Evolutionary conservation across 148 eudicot species (phyloP), one percentile per base, ranked within the genome.

Genomic region (Amaranthus cruentus): DNA sequence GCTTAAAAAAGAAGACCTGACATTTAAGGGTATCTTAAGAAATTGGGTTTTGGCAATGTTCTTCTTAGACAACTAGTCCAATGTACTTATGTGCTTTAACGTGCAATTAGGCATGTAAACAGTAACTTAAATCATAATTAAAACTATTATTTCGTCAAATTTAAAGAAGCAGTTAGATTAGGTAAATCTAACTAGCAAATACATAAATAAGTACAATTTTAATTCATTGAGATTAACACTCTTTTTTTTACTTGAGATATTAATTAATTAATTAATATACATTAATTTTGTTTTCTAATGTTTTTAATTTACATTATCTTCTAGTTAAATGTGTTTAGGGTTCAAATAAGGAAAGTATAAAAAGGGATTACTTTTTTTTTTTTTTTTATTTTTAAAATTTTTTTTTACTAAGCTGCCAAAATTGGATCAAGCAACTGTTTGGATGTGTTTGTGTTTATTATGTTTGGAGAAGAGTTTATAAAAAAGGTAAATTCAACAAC

Each of bases 391-490:
- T 28, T 0, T 0, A 28, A 18, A 18, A 18, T 18, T 28, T 28
- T 28, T 28, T 28, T 28, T 28, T 28, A 28, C 38, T 28, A 3
- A 6, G 59, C 55, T 47, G 65, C 66, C 1, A 71, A 58, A 71
- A 46, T 62, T 57, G 48, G 14, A 6, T 10, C 21, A 61, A 50
- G 67, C 44, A 38, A 65, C 13, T 56, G 54, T 62, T 62, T 44
- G 6, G 69, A 62, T 62, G 7, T 72, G 56, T 47, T 60, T 59
- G 75, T 72, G 75, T 59, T 43, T 60, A 72, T 72, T 72, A 72
- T 59, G 66, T 60, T 62, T 47, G 65, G 65, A 47, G 38, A 71
- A 71, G 65, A 47, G 43, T 28, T 46, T 7, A 38, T n/a, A 9
- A 57, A 69, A 55, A 18, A 49, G 14, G 13, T 7, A 28, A 13